Evolutionary conservation across 1,139 yeast species (phyloP), one percentile per base, ranked within the genome.

Genomic region (Pichia sp.): DNA sequence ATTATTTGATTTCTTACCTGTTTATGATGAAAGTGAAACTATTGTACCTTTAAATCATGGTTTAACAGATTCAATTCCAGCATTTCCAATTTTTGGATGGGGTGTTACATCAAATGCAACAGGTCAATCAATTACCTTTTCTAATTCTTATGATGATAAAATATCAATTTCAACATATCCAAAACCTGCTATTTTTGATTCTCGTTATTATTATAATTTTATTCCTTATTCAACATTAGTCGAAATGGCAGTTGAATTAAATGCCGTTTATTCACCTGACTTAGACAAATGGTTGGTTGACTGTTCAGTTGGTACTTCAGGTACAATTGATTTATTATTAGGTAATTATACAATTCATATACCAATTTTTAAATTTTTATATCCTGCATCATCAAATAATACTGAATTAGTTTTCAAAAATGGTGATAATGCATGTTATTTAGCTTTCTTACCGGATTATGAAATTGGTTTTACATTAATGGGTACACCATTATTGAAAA

Each of bases 171-270:
- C 57, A 1, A 34, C 40, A 22, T 62, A 60, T 31, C 60, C 70
- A 3, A 61, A 73, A 23, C 84, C 92, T 0, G 83, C 82, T 0
- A 48, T 84, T 10, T 59, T 86, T 27, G 92, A 85, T 57, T 67
- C 86, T 3, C 66, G 87, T 48, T 67, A 73, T 30, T 53, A 65
- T n/a, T 72, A 67, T 57, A 71, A 73, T 28, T 76, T 69, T 55
- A 61, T 86, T 40, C 95, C 95, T 0, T 65, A 75, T 42, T 71
- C 74, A 38, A 60, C 78, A 3, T 67, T 86, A 40, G 72, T 85
- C 41, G 77, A 78, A 54, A 63, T 87, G 35, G 92, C 95, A 0
- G 69, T 83, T 22, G 95, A 86, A 64, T 67, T 83, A 25, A 82
- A 82, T 55, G 95, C 95, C 0, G 74, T 71, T 51, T 86, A 78